Evolutionary conservation across 2,329 filamentous ascomycete species (phyloP).

Genomic region (Aspergillus melleus): DNA sequence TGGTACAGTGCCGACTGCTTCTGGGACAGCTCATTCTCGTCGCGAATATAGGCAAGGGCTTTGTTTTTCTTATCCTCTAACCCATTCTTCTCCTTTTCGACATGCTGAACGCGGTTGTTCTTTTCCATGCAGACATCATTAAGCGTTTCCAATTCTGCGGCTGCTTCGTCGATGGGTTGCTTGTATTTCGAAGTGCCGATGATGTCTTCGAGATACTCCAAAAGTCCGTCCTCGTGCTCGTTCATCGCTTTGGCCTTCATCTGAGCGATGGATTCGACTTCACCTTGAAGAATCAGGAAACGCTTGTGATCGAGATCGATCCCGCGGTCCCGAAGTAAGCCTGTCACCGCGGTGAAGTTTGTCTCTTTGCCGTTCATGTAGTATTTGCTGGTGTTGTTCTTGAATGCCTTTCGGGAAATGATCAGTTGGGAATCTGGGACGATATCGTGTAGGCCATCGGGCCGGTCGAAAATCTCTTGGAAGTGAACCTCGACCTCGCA

Average conservation of each 20-base stretch:
- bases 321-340: slow-evolving; percentile 79
- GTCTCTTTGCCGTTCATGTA: slow-evolving; percentile 90
- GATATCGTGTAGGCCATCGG: slow-evolving; percentile 70
- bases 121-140: slow-evolving; percentile 97
- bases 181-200: slow-evolving; percentile 99
- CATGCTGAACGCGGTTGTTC: slow-evolving; percentile 90
- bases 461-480: slow-evolving; percentile 87
- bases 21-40: slow-evolving; percentile 87
- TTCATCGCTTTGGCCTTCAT: slow-evolving; percentile 97
- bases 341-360: slow-evolving; percentile 89
- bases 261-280: slow-evolving; percentile 97
- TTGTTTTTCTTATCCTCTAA: slow-evolving; percentile 97
- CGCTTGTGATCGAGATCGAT: slow-evolving; percentile 98
- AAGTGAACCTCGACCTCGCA: slow-evolving; percentile 98
- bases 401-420: slow-evolving; percentile 90
- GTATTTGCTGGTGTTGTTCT: slow-evolving; percentile 97
- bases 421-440: slow-evolving; percentile 82
- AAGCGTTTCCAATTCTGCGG: slow-evolving; percentile 81
- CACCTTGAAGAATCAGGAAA: slow-evolving; percentile 94
- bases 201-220: slow-evolving; percentile 97
- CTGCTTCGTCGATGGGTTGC: slow-evolving; percentile 90
- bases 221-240: slow-evolving; percentile 91
- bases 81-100: slow-evolving; percentile 92
- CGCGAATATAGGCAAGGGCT: slow-evolving; percentile 80
- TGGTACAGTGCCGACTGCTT: slow-evolving; percentile 95